Evolutionary conservation across 305 asterid genomes (phyloP), one percentile per base, ranked within the genome.

Genomic region (Fraxinus albicans): DNA sequence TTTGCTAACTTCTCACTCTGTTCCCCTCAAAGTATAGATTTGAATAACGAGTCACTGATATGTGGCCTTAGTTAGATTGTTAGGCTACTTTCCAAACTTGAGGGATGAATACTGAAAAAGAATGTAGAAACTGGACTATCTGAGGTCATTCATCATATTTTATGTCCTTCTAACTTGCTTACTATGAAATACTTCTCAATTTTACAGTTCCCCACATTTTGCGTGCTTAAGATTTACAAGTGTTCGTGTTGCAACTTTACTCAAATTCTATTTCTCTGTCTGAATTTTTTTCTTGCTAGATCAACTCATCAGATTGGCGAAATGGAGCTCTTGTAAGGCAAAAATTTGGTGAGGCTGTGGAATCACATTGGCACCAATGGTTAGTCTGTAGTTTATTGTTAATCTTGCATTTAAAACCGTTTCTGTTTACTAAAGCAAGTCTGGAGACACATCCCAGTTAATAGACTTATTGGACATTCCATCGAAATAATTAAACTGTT

Each of bases 271-370:
- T 21, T 76, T 69, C 7, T 65, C 15, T 29, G 27, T 80, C 73
- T 81, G 38, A 84, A 73, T 76, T 75, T 78, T 13, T 78, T 47
- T 83, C 85, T 80, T 86, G 80, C 86, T 84, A 96, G 99, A 93
- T 95, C 86, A 96, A 96, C 88, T 84, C 99, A 86, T 96, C 99
- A 86, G 99, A 96, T 85, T 96, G 98, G 99, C 94, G 99, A 58
- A 96, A 83, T 87, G 99, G 98, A 79, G 93, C 97, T 84, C 94
- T 94, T 76, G 91, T 96, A 81, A 95, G 91, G 93, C 98, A 96
- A 83, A 95, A 85, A 83, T 93, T 96, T 86, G 98, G 99, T 63
- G 99, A 96, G 91, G 99, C 98, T 89, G 89, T 95, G 82, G 99
- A 94, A 88, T 96, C 99, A 81, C 98, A 95, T 85, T 92, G 96